A percentile compares a stretch with the other conserved stretches of the same genome.
These are phyloP conservation scores for Leersia perrieri DNA, from an alignment of 176 grass and related monocot species.

Conservation along the genomic window DNA sequence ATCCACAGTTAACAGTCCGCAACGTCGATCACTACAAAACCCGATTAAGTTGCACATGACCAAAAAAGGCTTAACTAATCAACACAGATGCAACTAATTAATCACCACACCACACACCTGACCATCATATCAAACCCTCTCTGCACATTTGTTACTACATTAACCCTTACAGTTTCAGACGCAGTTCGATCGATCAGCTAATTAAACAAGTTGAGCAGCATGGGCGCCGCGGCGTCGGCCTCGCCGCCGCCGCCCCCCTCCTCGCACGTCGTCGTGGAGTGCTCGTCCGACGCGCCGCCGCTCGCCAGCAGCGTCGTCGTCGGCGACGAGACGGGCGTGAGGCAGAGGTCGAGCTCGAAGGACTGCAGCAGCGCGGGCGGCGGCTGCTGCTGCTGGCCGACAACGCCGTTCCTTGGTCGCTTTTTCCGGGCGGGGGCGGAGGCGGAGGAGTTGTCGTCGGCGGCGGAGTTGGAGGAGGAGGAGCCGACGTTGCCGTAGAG, in stretches of 20 bases:
- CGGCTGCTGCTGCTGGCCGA: neutral
- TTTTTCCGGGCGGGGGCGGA: slow-evolving; percentile 23
- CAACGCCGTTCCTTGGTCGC: neutral
- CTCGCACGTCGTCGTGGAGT: slow-evolving; percentile 68
- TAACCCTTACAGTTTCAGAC: too few species aligned
- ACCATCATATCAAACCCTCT: neutral
- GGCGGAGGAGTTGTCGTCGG: slow-evolving; percentile 24
- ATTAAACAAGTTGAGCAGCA: slow-evolving; percentile 60
- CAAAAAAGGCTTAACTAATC: neutral
- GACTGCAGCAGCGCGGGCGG: slow-evolving; percentile 5
- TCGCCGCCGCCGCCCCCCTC: neutral
- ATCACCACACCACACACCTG: neutral
- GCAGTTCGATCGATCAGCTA: slow-evolving; percentile 24
- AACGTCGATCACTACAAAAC: neutral
- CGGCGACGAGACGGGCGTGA: slow-evolving; percentile 41
- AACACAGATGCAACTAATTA: slow-evolving; percentile 31
- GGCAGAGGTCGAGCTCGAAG: slow-evolving; percentile 66
- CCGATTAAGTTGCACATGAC: neutral
- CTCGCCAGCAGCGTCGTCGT: neutral
- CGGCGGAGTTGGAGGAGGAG: slow-evolving; percentile 17
- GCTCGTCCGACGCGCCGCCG: slow-evolving; percentile 48
- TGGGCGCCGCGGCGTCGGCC: slow-evolving; percentile 21
- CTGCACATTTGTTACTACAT: slow-evolving; percentile 13
- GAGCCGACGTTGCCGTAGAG: slow-evolving; percentile 52
- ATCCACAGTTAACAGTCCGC: neutral